phyloP scores from a whole-genome alignment of 306 rosid species.

The Cicer yamashitae region DNA sequence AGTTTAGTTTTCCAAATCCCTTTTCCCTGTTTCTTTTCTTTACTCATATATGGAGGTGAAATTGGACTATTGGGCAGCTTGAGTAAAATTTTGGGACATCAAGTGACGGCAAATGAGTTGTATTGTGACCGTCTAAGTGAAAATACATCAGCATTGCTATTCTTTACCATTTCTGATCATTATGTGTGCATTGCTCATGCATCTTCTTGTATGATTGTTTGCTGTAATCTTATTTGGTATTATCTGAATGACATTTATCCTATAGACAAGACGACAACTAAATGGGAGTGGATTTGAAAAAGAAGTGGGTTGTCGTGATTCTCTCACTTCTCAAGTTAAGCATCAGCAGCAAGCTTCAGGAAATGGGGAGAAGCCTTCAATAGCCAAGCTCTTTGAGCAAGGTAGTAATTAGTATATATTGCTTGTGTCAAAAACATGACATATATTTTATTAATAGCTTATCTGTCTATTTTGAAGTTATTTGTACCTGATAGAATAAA shows the following conservation, averaged over 20 bases:
- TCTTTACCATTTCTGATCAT: constrained; percentile 17
- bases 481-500: constrained; percentile 46
- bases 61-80: constrained; percentile 7
- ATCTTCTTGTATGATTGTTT: constrained; percentile 36
- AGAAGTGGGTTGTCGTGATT: constrained; percentile 60
- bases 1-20: constrained; percentile 1
- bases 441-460: constrained; percentile 37
- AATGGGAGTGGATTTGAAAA: constrained; percentile 63
- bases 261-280: constrained; percentile 71
- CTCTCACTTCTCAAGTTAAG: constrained; percentile 72
- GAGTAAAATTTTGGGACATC: constrained; percentile 27
- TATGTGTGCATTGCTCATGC: constrained; percentile 22
- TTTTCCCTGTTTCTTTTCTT: neutral
- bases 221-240: constrained; percentile 25
- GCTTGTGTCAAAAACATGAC: constrained; percentile 31
- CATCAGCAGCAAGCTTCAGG: constrained; percentile 70
- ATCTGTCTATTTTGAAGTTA: constrained; percentile 27
- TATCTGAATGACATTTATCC: constrained; percentile 38
- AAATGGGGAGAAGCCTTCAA: constrained; percentile 85
- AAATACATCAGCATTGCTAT: constrained; percentile 20
- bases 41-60: constrained; percentile 32
- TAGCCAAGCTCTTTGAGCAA: constrained; percentile 98
- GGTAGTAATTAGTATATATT: constrained; percentile 54
- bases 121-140: neutral
- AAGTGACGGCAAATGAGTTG: constrained; percentile 19